Evolutionary conservation across 1,284 basidiomycete genomes (phyloP).

Genomic region (Naganishia albida): DNA sequence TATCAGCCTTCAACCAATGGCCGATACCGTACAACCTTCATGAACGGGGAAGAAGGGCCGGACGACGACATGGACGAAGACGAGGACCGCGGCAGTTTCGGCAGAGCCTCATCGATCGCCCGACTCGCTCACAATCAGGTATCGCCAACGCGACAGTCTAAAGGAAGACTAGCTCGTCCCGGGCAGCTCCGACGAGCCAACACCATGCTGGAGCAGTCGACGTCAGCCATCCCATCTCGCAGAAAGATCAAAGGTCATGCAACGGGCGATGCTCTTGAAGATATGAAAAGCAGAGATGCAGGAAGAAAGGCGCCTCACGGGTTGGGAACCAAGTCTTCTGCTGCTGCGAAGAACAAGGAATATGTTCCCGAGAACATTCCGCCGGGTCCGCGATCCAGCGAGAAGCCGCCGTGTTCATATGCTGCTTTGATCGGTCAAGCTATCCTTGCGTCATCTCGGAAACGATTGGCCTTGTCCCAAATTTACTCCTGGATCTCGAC

Average conservation of each 20-base stretch:
- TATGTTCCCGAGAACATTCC: conserved; percentile 61
- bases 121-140: conserved; percentile 21
- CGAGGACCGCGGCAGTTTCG: neutral
- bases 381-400: conserved; percentile 72
- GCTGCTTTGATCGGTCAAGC: conserved; percentile 95
- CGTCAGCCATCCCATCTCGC: neutral
- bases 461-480: conserved; percentile 86
- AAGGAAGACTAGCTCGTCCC: conserved; percentile 13
- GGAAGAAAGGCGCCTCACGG: conserved; percentile 15
- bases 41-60: conserved; percentile 14
- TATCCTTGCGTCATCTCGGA: conserved; percentile 77
- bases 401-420: conserved; percentile 82
- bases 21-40: conserved; percentile 2
- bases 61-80: conserved; percentile 23
- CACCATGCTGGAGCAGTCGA: conserved; percentile 25
- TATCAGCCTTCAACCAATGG: conserved; percentile 14
- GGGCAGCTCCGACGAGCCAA: conserved; percentile 25
- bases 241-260: conserved; percentile 23
- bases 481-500: conserved; percentile 95
- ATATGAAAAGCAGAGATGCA: conserved; percentile 17
- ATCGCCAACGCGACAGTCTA: conserved; percentile 15
- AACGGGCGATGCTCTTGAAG: conserved; percentile 15
- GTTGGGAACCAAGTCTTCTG: conserved; percentile 15
- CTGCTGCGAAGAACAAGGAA: conserved; percentile 27
- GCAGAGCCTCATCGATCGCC: conserved; percentile 22